These are phyloP conservation scores for Salix suchowensis DNA, from an alignment of 345 rosid species.

Conservation along the genomic window DNA sequence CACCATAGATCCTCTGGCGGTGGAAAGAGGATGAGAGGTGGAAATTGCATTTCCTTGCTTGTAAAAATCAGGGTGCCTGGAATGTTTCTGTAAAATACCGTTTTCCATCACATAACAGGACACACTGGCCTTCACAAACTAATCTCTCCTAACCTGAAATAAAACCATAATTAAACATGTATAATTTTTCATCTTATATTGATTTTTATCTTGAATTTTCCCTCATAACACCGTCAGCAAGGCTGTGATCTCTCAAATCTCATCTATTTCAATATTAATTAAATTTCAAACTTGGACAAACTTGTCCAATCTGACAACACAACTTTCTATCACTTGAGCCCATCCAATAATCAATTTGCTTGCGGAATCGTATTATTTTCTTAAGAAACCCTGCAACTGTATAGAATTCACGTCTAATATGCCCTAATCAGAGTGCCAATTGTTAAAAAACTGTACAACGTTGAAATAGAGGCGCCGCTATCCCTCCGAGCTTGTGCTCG, in stretches of 20 bases:
- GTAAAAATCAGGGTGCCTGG: no score
- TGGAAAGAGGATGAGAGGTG: not conserved
- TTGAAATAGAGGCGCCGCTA: not conserved
- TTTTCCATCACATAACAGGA: not conserved
- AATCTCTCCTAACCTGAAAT: not conserved
- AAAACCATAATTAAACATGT: not conserved
- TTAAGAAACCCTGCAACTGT: not conserved
- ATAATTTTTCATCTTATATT: no score
- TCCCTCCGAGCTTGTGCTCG: not conserved
- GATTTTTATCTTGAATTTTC: not conserved
- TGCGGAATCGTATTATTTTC: no score
- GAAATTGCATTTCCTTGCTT: not conserved
- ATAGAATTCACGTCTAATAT: not conserved
- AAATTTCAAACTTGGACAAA: no score
- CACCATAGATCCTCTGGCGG: slow-evolving; percentile 1
- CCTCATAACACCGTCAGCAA: not conserved
- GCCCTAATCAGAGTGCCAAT: not conserved
- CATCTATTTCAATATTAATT: no score
- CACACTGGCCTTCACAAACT: not conserved
- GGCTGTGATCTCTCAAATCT: not conserved
- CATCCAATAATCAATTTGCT: no score
- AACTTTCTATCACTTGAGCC: not conserved
- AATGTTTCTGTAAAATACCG: not conserved
- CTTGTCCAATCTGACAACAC: not conserved
- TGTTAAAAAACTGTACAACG: slow-evolving; percentile 11